Base-by-base conservation (phyloP, 2,329 filamentous ascomycete species). In the Trichophyton verrucosum region DNA sequence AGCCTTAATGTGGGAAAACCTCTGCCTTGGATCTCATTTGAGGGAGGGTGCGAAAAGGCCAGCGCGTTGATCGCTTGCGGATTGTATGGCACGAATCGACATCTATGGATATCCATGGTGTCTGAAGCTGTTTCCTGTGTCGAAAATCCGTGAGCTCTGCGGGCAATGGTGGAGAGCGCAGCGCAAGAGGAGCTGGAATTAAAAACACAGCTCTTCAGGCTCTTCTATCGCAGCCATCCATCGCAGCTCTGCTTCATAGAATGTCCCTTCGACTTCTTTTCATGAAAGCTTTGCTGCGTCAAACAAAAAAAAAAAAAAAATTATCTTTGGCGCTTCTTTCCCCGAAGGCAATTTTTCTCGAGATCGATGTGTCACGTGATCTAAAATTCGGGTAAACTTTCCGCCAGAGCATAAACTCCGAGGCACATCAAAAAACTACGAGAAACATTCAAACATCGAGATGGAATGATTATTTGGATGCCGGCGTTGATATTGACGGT, bases 41-140 rank as follows among this genome's bases (percentile, higher is more conserved):
- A 77, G 22, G 73, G 80, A 20, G 87, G 80, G 72, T 96, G 89
- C 4, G 94, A 96, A 74, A 99, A 97, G 66, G 92, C 90, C 71
- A 97, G 83, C 65, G 90, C 87, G 76, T 96, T 97, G 75, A 99
- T 96, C 61, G 91, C 87, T 63, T 90, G 90, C 6, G 90, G 87
- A 65, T 91, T 90, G 75, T 89, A 97, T 46, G 89, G 88, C 67
- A 99, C 88, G 77, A 99, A 99, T 71, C 94, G 89, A 72, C 91
- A 95, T 69, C 94, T 89, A 79, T 99, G 94, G 72, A 99, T 87
- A 76, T 97, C 92, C 92, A 97, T 96, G 63, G 51, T 70, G 58
- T 11, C 27, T 60, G 57, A 33, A 46, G 57, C 42, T 59, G 57
- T n/a, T 22, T 33, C 30, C 20, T 22, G 38, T 13, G 33, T 57